A percentile compares a stretch with the other conserved stretches of the same genome.
These are phyloP conservation scores for Leishmania major DNA, from an alignment of 208 protist genomes.

Conservation along the genomic window DNA sequence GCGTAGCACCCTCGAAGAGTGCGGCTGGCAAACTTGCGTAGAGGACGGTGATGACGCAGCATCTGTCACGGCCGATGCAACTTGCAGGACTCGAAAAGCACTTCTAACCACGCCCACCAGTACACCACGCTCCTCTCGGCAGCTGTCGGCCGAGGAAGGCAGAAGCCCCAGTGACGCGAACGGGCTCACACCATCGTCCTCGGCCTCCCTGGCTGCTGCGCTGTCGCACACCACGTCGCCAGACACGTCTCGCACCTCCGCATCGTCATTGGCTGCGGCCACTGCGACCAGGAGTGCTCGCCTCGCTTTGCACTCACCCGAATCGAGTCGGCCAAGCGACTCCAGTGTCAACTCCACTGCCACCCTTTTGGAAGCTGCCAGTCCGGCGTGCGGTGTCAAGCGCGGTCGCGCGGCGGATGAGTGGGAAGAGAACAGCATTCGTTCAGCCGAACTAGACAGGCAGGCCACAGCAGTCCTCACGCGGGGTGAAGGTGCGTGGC, in stretches of 20 bases:
- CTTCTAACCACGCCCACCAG: not conserved
- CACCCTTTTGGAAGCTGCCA: constrained; percentile 20
- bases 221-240: constrained; percentile 15
- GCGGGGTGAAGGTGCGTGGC: not conserved
- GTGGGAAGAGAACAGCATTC: not conserved
- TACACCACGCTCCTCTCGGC: constrained; percentile 5
- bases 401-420: constrained; percentile 7
- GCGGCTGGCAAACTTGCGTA: constrained; percentile 13
- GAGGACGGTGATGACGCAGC: not conserved
- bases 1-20: constrained; percentile 17
- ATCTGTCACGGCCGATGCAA: not conserved
- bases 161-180: not conserved
- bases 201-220: not conserved
- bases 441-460: not conserved
- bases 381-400: constrained; percentile 2
- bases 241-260: not conserved
- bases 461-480: not conserved
- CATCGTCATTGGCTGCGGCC: not conserved
- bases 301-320: not conserved
- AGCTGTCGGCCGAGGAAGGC: not conserved
- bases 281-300: not conserved
- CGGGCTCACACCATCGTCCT: not conserved
- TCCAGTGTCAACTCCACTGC: constrained; percentile 24
- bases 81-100: not conserved
- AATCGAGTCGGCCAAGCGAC: constrained; percentile 18